These are phyloP conservation scores for Fraxinus latifolia DNA, from an alignment of 305 asterid genomes.

Conservation along the genomic window DNA sequence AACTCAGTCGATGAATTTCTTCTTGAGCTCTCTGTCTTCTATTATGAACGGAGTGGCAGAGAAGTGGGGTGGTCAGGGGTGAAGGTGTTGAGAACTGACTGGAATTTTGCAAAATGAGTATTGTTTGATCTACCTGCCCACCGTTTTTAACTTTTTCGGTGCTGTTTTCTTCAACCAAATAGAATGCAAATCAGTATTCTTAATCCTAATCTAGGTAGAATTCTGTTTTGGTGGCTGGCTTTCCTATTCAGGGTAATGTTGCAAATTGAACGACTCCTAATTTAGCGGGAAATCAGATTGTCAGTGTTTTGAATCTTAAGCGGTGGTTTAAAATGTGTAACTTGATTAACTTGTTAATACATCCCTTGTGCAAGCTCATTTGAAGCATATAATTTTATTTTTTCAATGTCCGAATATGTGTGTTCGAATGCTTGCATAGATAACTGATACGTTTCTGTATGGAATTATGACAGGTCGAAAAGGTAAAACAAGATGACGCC, in stretches of 20 bases:
- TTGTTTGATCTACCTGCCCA: background rate
- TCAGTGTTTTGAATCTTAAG: background rate
- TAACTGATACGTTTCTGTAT: background rate
- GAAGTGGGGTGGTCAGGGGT: background rate
- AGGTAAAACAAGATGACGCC: conserved; percentile 80
- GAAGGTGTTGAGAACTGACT: background rate
- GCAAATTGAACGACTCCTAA: background rate
- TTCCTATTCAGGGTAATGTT: background rate
- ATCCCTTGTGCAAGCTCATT: background rate
- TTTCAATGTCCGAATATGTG: background rate
- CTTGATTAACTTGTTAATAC: background rate
- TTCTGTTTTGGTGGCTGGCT: background rate
- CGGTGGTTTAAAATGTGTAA: background rate
- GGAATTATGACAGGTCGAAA: conserved; percentile 43
- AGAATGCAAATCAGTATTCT: background rate
- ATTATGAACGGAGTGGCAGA: background rate
- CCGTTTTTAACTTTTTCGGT: background rate
- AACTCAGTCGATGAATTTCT: background rate
- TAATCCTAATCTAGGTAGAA: background rate
- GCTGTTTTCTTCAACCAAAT: background rate
- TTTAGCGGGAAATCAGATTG: background rate
- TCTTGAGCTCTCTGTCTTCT: background rate
- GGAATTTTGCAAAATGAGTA: background rate
- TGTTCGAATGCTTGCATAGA: background rate
- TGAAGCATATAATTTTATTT: background rate